These are phyloP conservation scores for Zygosaccharomyces bailii DNA, from an alignment of 805 yeast genomes.

Conservation along the genomic window DNA sequence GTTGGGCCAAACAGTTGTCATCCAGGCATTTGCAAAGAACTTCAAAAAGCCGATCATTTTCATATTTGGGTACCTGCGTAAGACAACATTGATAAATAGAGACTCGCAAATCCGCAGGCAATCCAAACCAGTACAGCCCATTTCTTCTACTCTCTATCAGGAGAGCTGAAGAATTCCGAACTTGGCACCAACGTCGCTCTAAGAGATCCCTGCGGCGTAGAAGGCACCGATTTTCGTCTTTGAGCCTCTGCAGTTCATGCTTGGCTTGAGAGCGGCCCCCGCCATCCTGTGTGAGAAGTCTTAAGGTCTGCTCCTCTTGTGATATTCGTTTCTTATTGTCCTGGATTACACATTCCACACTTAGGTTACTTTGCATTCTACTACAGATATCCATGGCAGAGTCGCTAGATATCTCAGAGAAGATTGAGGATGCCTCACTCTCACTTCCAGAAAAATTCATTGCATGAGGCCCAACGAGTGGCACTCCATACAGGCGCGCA, in stretches of 20 bases:
- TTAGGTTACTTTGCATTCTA: slow-evolving; percentile 17
- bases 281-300: slow-evolving; percentile 7
- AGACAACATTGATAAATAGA: slow-evolving; percentile 16
- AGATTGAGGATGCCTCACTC: slow-evolving; percentile 10
- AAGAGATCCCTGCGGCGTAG: slow-evolving; percentile 12
- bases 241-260: slow-evolving; percentile 13
- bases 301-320: slow-evolving; percentile 14
- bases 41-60: slow-evolving; percentile 2
- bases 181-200: slow-evolving; percentile 13
- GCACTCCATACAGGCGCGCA: slow-evolving; percentile 17
- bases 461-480: slow-evolving; percentile 13
- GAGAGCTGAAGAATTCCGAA: slow-evolving; percentile 11
- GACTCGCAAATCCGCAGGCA: slow-evolving; percentile 18
- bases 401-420: slow-evolving; percentile 9
- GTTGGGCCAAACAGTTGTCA: slow-evolving; percentile 8
- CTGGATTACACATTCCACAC: slow-evolving; percentile 22
- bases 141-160: slow-evolving; percentile 15
- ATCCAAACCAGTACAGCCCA: slow-evolving; percentile 19
- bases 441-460: slow-evolving; percentile 5
- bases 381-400: slow-evolving; percentile 10
- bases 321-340: slow-evolving; percentile 19
- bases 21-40: slow-evolving; percentile 10
- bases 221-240: slow-evolving; percentile 15
- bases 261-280: slow-evolving; percentile 8
- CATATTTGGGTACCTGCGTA: neutral